Base-by-base conservation (phyloP, 2,329 filamentous ascomycete genomes). In the Volutella citrinella region DNA sequence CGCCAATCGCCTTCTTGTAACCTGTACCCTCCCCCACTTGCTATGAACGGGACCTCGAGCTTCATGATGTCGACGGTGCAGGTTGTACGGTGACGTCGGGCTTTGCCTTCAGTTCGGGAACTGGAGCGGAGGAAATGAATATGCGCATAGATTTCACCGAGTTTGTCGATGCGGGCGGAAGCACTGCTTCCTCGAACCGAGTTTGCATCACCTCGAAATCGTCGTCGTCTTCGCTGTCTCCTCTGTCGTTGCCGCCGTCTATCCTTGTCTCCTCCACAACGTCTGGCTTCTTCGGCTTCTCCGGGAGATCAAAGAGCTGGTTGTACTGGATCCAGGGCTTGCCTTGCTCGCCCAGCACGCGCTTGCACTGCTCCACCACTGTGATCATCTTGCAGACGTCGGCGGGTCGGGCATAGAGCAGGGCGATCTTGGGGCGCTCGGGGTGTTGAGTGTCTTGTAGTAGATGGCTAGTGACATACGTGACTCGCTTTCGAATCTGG, bases 371-470 rank as follows among this genome's bases (percentile, higher is more conserved):
- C 58, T 88, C 84, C 27, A 72, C 70, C 27, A 87, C 72, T 5
- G 76, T 82, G 48, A 87, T 75, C 49, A 87, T 66, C 58, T 88
- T 89, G 58, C 69, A 70, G 3, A 76, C 70, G 4, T 78, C 71
- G 9, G 56, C 40, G 1, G 70, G 63, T 14, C 69, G 69, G 19
- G 74, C 71, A 48, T 76, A 66, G 13, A 80, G 57, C 23, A 80
- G 54, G n/a, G 66, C 65, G 11, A 68, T 51, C 9, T 59, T 56
- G 28, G 51, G 47, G 16, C 38, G 40, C 5, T 47, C 44, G n/a
- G 41, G 14, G 12, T 50, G 30, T 26, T 42, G 48, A 16, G 41
- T 14, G 12, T 50, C 30, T 26, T 42, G 48, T 17, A 61, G 54
- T 7, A 78, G 60, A 43, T 78, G 72, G 4, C 57, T 56, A 14